Evolutionary conservation across 192 early-diverging fungal genomes (phyloP), one percentile per base, ranked within the genome.

Genomic region (Coemansia sp.): DNA sequence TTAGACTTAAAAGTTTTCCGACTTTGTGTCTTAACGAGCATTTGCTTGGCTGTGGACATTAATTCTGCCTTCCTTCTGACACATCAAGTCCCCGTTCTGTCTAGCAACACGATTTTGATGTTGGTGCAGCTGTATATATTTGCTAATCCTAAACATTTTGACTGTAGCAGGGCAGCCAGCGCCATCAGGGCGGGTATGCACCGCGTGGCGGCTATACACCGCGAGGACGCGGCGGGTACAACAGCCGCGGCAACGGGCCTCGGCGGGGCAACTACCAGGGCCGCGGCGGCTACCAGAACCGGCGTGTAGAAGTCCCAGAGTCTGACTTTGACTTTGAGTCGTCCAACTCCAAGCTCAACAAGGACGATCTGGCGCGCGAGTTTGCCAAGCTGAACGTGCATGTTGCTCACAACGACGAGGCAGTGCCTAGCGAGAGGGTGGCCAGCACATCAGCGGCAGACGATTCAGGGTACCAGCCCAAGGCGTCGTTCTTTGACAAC

Each of bases 301-400:
- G 67, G 22, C 78, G 65, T 60, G 72, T 88, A 64, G 56, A 83
- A 72, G 78, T 87, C 58, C 93, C 93, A 37, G 81, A 87, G 60
- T 88, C 86, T 1, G 96, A 97, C 62, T 98, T 94, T 82, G 95
- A 98, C 72, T 98, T 98, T 82, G 93, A 97, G 71, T 83, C 88
- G 5, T 84, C 93, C n/a, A 97, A 97, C 66, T 91, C 93, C 22
- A 97, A 96, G 75, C 95, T 98, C 72, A 88, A 93, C 79, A 94
- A 93, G 76, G 85, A 90, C 14, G 91, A 93, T 22, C 68, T 94
- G 37, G 85, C 84, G 37, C 88, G 90, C 78, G 89, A 91, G 65
- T 86, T 91, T 71, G 81, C 81, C 28, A 86, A 83, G 56, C 67
- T 81, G 28, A 68, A 68, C 20, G 64, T 79, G 0, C 60, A 83